A percentile compares a stretch with the other conserved stretches of the same genome.
These are phyloP conservation scores for Papiliotrema nemorosa DNA, from an alignment of 1,284 basidiomycete species.

Conservation along the genomic window DNA sequence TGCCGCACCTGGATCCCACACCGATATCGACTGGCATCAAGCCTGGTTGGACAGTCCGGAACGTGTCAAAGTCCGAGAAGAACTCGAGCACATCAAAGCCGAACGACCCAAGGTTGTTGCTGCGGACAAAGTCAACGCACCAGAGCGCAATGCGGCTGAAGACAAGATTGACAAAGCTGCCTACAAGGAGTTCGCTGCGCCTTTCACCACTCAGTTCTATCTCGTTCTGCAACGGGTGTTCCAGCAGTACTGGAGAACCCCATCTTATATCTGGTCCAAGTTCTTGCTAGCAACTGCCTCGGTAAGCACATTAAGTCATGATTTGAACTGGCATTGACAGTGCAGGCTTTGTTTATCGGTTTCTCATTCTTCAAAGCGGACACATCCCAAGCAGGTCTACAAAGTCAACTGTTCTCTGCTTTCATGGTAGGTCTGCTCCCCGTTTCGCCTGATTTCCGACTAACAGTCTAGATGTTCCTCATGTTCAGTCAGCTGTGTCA, in stretches of 20 bases:
- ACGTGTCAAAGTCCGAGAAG: constrained; percentile 42
- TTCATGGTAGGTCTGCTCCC: constrained; percentile 45
- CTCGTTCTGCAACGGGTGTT: constrained; percentile 58
- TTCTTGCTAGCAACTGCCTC: constrained; percentile 51
- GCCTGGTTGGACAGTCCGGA: constrained; percentile 59
- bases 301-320: too few species aligned
- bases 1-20: constrained; percentile 60
- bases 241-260: constrained; percentile 60
- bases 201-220: constrained; percentile 55
- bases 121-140: constrained; percentile 8
- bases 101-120: constrained; percentile 29
- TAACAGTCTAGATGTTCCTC: constrained; percentile 32
- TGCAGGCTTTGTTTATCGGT: constrained; percentile 51
- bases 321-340: too few species aligned
- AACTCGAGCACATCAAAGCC: constrained; percentile 51
- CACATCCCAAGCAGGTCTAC: constrained; percentile 65
- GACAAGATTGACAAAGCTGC: constrained; percentile 27
- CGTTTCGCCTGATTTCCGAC: background rate
- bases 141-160: constrained; percentile 7
- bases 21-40: constrained; percentile 68
- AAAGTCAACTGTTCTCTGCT: constrained; percentile 71
- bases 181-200: constrained; percentile 57
- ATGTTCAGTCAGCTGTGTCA: constrained; percentile 50
- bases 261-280: constrained; percentile 74
- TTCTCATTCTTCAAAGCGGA: constrained; percentile 64